Conservation (phyloP, 2,329 filamentous ascomycete genomes). For the Clonostachys rosea region DNA sequence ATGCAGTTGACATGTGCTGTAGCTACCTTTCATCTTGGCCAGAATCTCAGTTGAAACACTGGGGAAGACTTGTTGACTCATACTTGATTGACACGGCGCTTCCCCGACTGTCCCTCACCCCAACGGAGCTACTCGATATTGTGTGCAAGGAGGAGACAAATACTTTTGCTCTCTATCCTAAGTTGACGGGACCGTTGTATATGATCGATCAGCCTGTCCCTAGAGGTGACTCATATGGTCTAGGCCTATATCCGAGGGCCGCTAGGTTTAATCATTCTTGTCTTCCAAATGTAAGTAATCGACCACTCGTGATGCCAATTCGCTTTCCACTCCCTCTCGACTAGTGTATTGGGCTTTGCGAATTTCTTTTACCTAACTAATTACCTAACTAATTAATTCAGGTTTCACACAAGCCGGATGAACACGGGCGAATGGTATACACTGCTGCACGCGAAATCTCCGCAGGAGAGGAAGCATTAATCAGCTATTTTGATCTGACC, state of each 20-base stretch:
- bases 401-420: slow-evolving; percentile 16
- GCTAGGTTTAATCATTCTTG: slow-evolving; percentile 21
- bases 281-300: slow-evolving; percentile 15
- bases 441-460: slow-evolving; percentile 14
- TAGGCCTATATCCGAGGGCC: slow-evolving; percentile 16
- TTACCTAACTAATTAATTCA: not conserved
- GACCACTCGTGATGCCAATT: not conserved
- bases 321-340: not conserved
- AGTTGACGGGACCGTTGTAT: slow-evolving; percentile 10
- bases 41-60: slow-evolving; percentile 13
- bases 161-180: slow-evolving; percentile 17
- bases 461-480: slow-evolving; percentile 14
- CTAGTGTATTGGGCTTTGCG: not conserved
- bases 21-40: slow-evolving; percentile 20
- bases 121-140: slow-evolving; percentile 12
- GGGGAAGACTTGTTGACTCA: slow-evolving; percentile 12
- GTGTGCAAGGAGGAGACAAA: slow-evolving; percentile 21
- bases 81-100: slow-evolving; percentile 11
- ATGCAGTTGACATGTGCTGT: slow-evolving; percentile 15
- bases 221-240: slow-evolving; percentile 15
- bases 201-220: slow-evolving; percentile 4
- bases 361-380: not conserved
- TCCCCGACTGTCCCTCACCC: slow-evolving; percentile 6
- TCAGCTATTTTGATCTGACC: slow-evolving; percentile 18
- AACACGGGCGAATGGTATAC: slow-evolving; percentile 14